Base-by-base conservation (phyloP, 345 rosid species). In the Acer campestre region DNA sequence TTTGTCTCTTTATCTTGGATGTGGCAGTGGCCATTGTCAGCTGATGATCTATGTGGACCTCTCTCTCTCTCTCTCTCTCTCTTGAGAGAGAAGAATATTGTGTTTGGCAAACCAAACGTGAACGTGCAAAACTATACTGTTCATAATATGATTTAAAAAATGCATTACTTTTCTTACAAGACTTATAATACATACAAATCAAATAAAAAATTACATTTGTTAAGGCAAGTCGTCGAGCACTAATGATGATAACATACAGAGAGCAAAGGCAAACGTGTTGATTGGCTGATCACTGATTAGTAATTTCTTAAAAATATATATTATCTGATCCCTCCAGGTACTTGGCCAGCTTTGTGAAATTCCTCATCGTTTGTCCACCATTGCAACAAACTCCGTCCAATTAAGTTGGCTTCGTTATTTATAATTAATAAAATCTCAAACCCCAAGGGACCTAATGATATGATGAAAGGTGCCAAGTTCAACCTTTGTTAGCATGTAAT, bases 131-230 rank as follows among this genome's bases (percentile, higher is more conserved):
- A 71, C 69, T 68, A 27, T 38, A 25, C 13, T 22, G 1, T 46
- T 4, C 70, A 53, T 44, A 18, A 58, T 35, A 35, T 12, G 42
- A 62, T 64, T 58, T 61, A n/a, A 29, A 69, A 13, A 27, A 25
- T 80, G 67, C 53, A 66, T 80, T 72, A 67, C 83, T 80, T 85
- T 85, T 82, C 85, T 85, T 82, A 75, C 82, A 80, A 81, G 86
- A 58, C 68, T 85, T 68, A 72, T 56, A 75, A 22, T 69, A 63
- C 7, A 48, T 27, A 25, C 61, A 35, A 35, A 35, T 17, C 63
- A 9, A 42, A 51, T 20, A 20, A n/a, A n/a, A 1, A 9, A 4
- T 18, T 20, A 59, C 9, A 59, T 59, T n/a, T 7, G 13, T 59
- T 16, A 6, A n/a, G 61, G 61, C 14, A 61, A 69, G 69, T 38